Conservation (phyloP, 306 rosid genomes). For the Rosa lucieae region DNA sequence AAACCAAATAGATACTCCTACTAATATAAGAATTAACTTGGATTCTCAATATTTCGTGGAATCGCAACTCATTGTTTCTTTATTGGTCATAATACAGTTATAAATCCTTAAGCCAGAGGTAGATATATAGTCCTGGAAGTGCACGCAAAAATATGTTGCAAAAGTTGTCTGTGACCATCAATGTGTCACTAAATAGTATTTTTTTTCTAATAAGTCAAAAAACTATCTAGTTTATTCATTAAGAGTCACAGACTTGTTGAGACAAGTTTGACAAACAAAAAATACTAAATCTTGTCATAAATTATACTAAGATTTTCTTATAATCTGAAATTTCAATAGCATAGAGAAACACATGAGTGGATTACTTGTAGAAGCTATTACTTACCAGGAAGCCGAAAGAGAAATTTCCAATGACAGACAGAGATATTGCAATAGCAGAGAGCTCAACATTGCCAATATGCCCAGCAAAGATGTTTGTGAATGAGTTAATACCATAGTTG, state of each 20-base stretch:
- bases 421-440: conserved; percentile 70
- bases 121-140: not conserved
- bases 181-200: not conserved
- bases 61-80: not conserved
- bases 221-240: not conserved
- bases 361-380: not conserved
- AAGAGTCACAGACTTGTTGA: not conserved
- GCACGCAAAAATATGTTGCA: not conserved
- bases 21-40: not conserved
- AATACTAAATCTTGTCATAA: not conserved
- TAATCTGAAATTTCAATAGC: not conserved
- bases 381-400: conserved; percentile 87
- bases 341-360: not conserved
- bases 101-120: too few relatives aligned
- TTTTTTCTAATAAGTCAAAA: not conserved
- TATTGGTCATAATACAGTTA: not conserved
- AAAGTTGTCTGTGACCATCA: not conserved
- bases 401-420: conserved; percentile 74
- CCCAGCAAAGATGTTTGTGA: conserved; percentile 79
- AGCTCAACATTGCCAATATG: conserved; percentile 76
- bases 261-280: not conserved
- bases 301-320: not conserved
- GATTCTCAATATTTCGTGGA: not conserved
- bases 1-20: not conserved
- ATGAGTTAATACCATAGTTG: conserved; percentile 73